Evolutionary conservation across 441 rosid species (phyloP).

Genomic region (Corymbia citriodora): DNA sequence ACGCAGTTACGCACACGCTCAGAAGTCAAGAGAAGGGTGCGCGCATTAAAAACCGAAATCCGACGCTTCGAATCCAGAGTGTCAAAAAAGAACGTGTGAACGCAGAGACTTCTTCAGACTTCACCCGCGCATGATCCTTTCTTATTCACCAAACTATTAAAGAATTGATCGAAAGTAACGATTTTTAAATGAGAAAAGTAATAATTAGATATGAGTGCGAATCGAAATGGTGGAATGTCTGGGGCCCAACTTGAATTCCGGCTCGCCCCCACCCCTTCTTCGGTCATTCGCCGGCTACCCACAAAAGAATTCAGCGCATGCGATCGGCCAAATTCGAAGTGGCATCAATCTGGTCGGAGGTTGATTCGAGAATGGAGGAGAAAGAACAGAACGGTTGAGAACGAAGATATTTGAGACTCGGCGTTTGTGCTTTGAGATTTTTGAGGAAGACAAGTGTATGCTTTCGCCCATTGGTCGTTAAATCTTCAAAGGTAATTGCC

Average conservation of each 20-base stretch:
- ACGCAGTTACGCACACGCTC: neutral
- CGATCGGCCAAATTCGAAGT: neutral
- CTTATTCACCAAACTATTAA: neutral
- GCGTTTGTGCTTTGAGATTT: neutral
- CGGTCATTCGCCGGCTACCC: constrained; percentile 8
- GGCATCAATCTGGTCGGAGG: neutral
- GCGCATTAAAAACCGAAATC: constrained; percentile 13
- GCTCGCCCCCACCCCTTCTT: neutral
- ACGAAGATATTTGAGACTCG: neutral
- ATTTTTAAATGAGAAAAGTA: neutral
- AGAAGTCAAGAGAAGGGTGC: neutral
- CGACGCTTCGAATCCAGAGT: neutral
- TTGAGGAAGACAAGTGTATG: neutral
- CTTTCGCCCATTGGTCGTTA: neutral
- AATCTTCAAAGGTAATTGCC: neutral
- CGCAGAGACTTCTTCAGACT: neutral
- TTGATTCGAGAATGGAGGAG: neutral
- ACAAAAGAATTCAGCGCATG: neutral
- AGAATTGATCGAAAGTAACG: neutral
- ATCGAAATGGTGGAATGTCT: neutral
- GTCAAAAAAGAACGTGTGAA: constrained; percentile 5
- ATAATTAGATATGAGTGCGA: neutral
- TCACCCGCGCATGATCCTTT: neutral
- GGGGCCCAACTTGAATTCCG: constrained; percentile 8
- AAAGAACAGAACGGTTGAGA: neutral